phyloP scores from a whole-genome alignment of 208 protist species.

The Wallacemonas sp. region DNA sequence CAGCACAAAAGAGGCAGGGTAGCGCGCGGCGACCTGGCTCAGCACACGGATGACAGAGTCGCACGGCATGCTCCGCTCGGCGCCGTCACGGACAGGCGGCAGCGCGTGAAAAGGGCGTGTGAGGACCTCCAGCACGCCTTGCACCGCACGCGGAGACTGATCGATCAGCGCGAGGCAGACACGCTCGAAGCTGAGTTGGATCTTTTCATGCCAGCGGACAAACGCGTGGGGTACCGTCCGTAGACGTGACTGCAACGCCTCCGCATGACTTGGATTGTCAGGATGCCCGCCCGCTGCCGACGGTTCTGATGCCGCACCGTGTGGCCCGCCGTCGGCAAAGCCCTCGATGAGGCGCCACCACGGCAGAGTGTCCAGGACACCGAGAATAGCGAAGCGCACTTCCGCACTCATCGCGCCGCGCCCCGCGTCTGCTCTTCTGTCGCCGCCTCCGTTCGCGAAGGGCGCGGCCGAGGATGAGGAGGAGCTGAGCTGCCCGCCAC shows the following conservation, averaged over 20 bases:
- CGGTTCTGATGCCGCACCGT: neutral
- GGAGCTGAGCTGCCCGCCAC: neutral
- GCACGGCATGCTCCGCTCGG: constrained; percentile 42
- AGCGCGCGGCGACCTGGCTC: constrained; percentile 54
- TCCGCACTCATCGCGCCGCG: constrained; percentile 24
- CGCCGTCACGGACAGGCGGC: constrained; percentile 53
- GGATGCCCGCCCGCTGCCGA: neutral
- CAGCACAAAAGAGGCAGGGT: constrained; percentile 40
- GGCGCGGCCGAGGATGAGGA: neutral
- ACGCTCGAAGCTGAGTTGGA: constrained; percentile 73
- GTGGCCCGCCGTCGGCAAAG: constrained; percentile 12
- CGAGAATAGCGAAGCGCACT: constrained; percentile 64
- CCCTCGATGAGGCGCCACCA: constrained; percentile 79
- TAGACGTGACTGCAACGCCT: neutral
- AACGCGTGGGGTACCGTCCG: constrained; percentile 20
- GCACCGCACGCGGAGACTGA: constrained; percentile 60
- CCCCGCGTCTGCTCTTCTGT: neutral
- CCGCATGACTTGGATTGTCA: neutral
- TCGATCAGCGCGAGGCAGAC: constrained; percentile 66
- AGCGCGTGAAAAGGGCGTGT: constrained; percentile 67
- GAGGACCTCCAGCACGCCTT: constrained; percentile 69
- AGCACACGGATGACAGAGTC: constrained; percentile 75
- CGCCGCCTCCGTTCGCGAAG: neutral
- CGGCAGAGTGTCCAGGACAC: constrained; percentile 75
- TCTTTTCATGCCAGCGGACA: constrained; percentile 57